These are phyloP conservation scores for Microsporum ferrugineum DNA, from an alignment of 2,329 filamentous ascomycete genomes.

Conservation along the genomic window DNA sequence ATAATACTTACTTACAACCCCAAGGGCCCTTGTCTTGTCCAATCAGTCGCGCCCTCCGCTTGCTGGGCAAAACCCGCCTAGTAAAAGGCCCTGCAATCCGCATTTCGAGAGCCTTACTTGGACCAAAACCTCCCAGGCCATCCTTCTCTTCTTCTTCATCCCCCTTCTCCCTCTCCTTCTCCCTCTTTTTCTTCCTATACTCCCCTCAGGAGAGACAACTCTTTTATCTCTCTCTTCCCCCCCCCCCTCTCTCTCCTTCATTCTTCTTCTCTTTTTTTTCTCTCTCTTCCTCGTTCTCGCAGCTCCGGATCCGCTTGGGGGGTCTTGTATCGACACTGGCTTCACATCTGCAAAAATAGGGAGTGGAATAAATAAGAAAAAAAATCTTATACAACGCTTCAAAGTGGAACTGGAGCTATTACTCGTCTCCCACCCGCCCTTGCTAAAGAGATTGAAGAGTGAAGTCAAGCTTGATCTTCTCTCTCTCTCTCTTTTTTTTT, in stretches of 20 bases:
- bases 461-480: not conserved
- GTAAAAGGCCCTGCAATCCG: slow-evolving; percentile 15
- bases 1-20: slow-evolving; percentile 12
- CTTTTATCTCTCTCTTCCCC: slow-evolving; percentile 6
- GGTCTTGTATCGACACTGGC: slow-evolving; percentile 9
- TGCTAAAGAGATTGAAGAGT: not conserved
- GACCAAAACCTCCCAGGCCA: not conserved
- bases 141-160: slow-evolving; percentile 12
- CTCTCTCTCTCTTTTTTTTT: not conserved
- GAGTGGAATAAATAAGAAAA: slow-evolving; percentile 1
- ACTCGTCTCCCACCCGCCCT: slow-evolving; percentile 12
- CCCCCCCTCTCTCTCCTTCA: slow-evolving; percentile 5
- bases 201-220: slow-evolving; percentile 10
- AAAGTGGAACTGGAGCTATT: not conserved
- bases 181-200: slow-evolving; percentile 11
- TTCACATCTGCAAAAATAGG: not conserved
- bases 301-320: slow-evolving; percentile 4
- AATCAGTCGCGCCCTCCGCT: slow-evolving; percentile 10
- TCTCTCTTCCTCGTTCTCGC: slow-evolving; percentile 15
- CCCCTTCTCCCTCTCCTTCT: slow-evolving; percentile 17
- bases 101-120: slow-evolving; percentile 22
- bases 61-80: slow-evolving; percentile 10
- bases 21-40: slow-evolving; percentile 19
- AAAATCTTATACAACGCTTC: not conserved
- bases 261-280: slow-evolving; percentile 11